Evolutionary conservation across 169 alveolate genomes (phyloP).

Genomic region (Plasmodium gaboni): DNA sequence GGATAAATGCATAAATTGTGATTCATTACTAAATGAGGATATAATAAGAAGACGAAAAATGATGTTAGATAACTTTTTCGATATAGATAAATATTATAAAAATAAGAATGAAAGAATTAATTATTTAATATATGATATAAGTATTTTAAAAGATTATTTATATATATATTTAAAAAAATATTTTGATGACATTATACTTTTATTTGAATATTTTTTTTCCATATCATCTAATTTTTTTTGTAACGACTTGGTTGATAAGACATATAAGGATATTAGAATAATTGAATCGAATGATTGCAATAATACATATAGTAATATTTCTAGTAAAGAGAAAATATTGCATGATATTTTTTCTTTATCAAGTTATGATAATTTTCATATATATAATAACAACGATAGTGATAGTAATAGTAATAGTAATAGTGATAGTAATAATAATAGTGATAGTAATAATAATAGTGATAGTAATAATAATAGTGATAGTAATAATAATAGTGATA

Average conservation of each 20-base stretch:
- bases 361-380: conserved; percentile 34
- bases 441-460: background rate
- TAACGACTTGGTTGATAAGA: background rate
- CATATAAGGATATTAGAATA: background rate
- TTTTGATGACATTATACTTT: conserved; percentile 54
- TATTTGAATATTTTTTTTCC: conserved; percentile 52
- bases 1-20: conserved; percentile 7
- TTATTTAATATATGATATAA: conserved; percentile 45
- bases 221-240: background rate
- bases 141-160: conserved; percentile 68
- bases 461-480: too few relatives aligned
- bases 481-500: background rate
- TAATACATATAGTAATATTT: background rate
- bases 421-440: background rate
- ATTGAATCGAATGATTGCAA: background rate
- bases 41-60: conserved; percentile 25
- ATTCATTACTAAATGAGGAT: background rate
- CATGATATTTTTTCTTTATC: conserved; percentile 16
- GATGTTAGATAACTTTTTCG: background rate
- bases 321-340: conserved; percentile 16
- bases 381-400: background rate
- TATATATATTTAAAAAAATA: conserved; percentile 48
- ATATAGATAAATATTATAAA: conserved; percentile 43
- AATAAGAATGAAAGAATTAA: conserved; percentile 13
- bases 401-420: background rate